phyloP scores from a whole-genome alignment of 2,329 filamentous ascomycete genomes.

The Fonsecaea nubica region DNA sequence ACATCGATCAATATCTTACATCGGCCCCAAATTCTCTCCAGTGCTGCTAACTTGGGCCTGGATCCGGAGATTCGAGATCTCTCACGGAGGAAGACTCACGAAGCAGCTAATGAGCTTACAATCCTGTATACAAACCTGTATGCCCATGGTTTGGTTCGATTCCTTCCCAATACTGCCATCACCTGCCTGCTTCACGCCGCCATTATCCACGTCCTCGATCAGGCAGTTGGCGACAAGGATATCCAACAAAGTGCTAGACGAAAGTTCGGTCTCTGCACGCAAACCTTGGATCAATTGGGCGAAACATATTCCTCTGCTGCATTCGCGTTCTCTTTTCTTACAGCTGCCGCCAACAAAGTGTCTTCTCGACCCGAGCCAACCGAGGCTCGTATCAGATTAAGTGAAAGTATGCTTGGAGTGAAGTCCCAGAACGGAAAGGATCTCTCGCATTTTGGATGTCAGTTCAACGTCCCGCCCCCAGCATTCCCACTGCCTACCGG shows the following conservation, averaged over 20 bases:
- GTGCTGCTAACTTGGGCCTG: constrained; percentile 62
- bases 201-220: constrained; percentile 90
- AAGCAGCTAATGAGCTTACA: constrained; percentile 84
- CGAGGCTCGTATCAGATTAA: not conserved
- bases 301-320: constrained; percentile 92
- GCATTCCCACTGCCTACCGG: not conserved
- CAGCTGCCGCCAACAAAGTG: constrained; percentile 68
- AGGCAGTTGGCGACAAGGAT: constrained; percentile 78
- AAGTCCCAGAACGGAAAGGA: not conserved
- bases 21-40: constrained; percentile 85
- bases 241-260: constrained; percentile 75
- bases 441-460: constrained; percentile 4
- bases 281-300: constrained; percentile 82
- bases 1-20: constrained; percentile 90
- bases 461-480: constrained; percentile 7
- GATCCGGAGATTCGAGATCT: constrained; percentile 78
- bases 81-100: constrained; percentile 80
- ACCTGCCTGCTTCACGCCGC: constrained; percentile 90
- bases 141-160: constrained; percentile 73
- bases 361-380: not conserved
- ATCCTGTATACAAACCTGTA: constrained; percentile 80
- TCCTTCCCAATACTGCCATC: constrained; percentile 85
- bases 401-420: not conserved
- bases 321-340: constrained; percentile 90
- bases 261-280: constrained; percentile 91